These are phyloP conservation scores for Madurella fahalii DNA, from an alignment of 2,329 filamentous ascomycete genomes.

Conservation along the genomic window DNA sequence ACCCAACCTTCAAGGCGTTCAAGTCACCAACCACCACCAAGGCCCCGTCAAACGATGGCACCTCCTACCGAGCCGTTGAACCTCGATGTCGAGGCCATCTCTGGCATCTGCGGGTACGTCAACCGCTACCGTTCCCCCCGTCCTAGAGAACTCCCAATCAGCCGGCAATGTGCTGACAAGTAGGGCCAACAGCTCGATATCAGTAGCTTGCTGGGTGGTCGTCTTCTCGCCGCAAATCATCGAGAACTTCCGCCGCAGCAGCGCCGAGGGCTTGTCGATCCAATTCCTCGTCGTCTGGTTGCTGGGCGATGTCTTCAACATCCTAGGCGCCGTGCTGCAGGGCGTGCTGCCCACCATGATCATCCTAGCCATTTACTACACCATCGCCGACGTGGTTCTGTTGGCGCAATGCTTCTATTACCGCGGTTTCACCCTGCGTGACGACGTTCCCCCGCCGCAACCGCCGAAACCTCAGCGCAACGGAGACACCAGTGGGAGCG, in stretches of 20 bases:
- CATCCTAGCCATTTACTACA: constrained; percentile 92
- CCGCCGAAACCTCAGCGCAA: constrained; percentile 9
- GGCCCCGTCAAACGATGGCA: constrained; percentile 38
- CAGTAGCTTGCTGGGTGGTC: constrained; percentile 95
- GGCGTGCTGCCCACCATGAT: constrained; percentile 80
- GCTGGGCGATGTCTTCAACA: constrained; percentile 92
- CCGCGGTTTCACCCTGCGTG: constrained; percentile 69
- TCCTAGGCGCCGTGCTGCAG: constrained; percentile 85
- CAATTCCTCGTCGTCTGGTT: constrained; percentile 94
- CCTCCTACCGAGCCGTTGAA: constrained; percentile 56
- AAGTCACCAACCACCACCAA: too few relatives aligned
- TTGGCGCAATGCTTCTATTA: constrained; percentile 94
- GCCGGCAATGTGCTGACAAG: constrained; percentile 5
- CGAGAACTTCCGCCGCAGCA: constrained; percentile 82
- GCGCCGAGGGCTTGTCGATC: constrained; percentile 82
- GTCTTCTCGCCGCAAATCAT: constrained; percentile 97
- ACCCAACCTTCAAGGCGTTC: too few relatives aligned
- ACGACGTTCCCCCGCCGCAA: constrained; percentile 43
- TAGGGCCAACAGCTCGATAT: constrained; percentile 67
- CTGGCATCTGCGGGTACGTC: constrained; percentile 79
- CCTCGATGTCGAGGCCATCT: constrained; percentile 84
- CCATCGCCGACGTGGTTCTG: constrained; percentile 83
- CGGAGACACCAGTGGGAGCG: constrained; percentile 20
- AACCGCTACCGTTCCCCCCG: background rate
- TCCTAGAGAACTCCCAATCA: background rate